Conservation (phyloP, 306 rosid species). For the Lupinus albus region DNA sequence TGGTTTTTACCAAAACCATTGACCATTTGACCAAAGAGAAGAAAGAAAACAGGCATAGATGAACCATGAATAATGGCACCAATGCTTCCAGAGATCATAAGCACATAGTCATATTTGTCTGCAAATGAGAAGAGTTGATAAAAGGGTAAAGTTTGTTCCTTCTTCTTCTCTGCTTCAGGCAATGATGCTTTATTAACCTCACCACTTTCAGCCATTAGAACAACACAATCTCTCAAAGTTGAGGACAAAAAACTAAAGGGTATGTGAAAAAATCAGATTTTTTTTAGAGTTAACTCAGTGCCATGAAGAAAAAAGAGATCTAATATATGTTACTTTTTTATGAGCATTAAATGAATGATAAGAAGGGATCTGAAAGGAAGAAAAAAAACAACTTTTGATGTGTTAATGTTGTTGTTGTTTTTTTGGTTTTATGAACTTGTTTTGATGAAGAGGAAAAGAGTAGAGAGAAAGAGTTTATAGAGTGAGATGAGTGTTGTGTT, state of each 20-base stretch:
- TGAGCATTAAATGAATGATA: slow-evolving; percentile 42
- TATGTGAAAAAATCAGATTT: slow-evolving; percentile 19
- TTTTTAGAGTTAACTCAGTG: slow-evolving; percentile 40
- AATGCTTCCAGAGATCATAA: slow-evolving; percentile 79
- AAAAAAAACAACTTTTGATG: slow-evolving; percentile 38
- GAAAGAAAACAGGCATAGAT: slow-evolving; percentile 96
- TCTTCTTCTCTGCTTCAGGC: slow-evolving; percentile 97
- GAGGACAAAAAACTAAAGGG: slow-evolving; percentile 26
- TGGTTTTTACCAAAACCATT: slow-evolving; percentile 97
- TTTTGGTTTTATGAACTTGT: slow-evolving; percentile 15
- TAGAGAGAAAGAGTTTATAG: slow-evolving; percentile 33
- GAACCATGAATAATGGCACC: slow-evolving; percentile 97
- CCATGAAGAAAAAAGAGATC: slow-evolving; percentile 48
- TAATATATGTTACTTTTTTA: slow-evolving; percentile 32
- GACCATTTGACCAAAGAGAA: slow-evolving; percentile 93
- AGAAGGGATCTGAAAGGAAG: slow-evolving; percentile 55
- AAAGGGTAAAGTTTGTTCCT: slow-evolving; percentile 90
- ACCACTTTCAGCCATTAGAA: slow-evolving; percentile 58
- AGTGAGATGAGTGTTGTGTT: slow-evolving; percentile 38
- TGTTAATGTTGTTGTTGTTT: slow-evolving; percentile 60
- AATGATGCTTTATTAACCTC: slow-evolving; percentile 61
- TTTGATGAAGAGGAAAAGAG: slow-evolving; percentile 40
- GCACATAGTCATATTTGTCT: slow-evolving; percentile 73
- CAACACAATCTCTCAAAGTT: slow-evolving; percentile 4
- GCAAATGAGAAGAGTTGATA: slow-evolving; percentile 87